Conservation (phyloP, 768 basidiomycete genomes). For the Termitomyces bulborhizus region DNA sequence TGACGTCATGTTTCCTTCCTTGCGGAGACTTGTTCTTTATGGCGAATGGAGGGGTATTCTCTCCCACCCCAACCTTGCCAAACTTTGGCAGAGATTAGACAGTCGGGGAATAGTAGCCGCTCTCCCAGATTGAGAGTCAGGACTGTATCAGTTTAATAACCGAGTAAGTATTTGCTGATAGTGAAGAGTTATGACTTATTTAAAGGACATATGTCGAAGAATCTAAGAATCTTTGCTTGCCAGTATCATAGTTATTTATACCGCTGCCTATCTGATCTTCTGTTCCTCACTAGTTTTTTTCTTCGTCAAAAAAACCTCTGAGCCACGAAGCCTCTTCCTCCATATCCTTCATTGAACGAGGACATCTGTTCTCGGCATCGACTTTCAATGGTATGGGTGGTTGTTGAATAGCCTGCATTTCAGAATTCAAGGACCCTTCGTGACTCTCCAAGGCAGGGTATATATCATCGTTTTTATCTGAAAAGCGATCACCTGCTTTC, state of each 20-base stretch:
- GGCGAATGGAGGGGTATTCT: constrained; percentile 46
- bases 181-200: not conserved
- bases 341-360: constrained; percentile 71
- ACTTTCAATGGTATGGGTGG: constrained; percentile 38
- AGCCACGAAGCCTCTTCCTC: constrained; percentile 72
- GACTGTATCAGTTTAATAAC: not conserved
- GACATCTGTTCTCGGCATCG: constrained; percentile 60
- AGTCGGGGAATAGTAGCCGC: constrained; percentile 26
- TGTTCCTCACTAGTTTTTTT: constrained; percentile 3
- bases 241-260: not conserved
- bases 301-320: constrained; percentile 41
- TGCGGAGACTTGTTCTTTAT: constrained; percentile 40
- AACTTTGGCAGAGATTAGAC: constrained; percentile 23
- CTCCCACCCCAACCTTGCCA: constrained; percentile 29
- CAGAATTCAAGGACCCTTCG: constrained; percentile 43
- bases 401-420: constrained; percentile 27
- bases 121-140: not conserved
- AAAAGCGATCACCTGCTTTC: constrained; percentile 59
- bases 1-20: constrained; percentile 32
- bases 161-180: no score
- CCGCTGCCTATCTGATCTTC: not conserved
- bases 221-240: not conserved
- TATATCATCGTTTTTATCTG: constrained; percentile 59
- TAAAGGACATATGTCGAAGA: not conserved
- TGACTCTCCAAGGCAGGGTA: constrained; percentile 73